These are phyloP conservation scores for Diaporthe citrichinensis DNA, from an alignment of 2,329 filamentous ascomycete genomes.

Conservation along the genomic window DNA sequence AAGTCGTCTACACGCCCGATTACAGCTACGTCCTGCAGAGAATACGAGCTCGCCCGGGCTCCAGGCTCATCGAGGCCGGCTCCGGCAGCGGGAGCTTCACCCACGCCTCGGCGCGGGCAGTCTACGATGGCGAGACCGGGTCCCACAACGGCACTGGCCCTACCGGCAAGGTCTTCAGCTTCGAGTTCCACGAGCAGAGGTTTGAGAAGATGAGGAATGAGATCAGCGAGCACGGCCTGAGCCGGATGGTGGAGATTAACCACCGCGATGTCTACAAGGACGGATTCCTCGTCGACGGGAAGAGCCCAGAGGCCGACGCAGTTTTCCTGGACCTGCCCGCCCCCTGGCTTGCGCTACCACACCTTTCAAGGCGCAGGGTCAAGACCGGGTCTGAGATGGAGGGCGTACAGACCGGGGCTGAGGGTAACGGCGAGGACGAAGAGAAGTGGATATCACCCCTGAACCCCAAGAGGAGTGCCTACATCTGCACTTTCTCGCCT, in stretches of 20 bases:
- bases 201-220: conserved; percentile 79
- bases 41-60: conserved; percentile 80
- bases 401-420: conserved; percentile 41
- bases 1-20: conserved; percentile 89
- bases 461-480: conserved; percentile 77
- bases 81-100: conserved; percentile 88
- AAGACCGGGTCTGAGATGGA: conserved; percentile 45
- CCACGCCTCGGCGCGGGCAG: conserved; percentile 81
- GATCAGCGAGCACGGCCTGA: conserved; percentile 76
- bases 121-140: conserved; percentile 73
- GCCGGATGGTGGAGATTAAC: conserved; percentile 77
- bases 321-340: conserved; percentile 86
- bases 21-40: conserved; percentile 88
- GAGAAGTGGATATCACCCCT: conserved; percentile 71
- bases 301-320: conserved; percentile 75
- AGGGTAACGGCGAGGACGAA: conserved; percentile 33
- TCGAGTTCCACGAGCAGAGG: conserved; percentile 83
- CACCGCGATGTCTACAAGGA: conserved; percentile 85
- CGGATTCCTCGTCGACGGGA: conserved; percentile 75
- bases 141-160: conserved; percentile 63
- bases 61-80: conserved; percentile 83
- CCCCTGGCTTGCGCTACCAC: conserved; percentile 83
- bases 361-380: conserved; percentile 73
- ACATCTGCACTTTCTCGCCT: conserved; percentile 95
- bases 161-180: conserved; percentile 83